Conservation (phyloP, 2,329 filamentous ascomycete genomes). For the Diaporthe capsici region DNA sequence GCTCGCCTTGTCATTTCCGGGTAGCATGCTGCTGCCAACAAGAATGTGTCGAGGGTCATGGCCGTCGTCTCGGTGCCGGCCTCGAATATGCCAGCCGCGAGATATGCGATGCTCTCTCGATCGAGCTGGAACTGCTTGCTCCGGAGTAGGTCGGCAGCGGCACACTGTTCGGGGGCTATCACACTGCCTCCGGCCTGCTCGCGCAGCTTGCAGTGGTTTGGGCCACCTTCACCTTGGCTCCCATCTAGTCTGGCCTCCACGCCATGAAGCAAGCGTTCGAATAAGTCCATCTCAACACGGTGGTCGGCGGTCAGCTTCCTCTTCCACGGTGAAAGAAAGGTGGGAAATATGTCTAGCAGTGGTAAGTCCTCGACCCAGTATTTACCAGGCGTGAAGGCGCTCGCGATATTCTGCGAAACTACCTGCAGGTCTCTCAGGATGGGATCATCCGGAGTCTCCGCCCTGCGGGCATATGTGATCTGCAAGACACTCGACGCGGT, state of each 20-base stretch:
- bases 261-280: slow-evolving; percentile 21
- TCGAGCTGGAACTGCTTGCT: not conserved
- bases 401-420: slow-evolving; percentile 35
- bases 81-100: slow-evolving; percentile 40
- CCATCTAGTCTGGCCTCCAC: not conserved
- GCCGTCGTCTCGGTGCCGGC: slow-evolving; percentile 41
- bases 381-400: slow-evolving; percentile 35
- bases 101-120: slow-evolving; percentile 33
- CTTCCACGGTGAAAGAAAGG: slow-evolving; percentile 35
- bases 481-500: slow-evolving; percentile 41
- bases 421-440: slow-evolving; percentile 22
- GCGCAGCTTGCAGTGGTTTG: not conserved
- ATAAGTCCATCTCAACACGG: slow-evolving; percentile 28
- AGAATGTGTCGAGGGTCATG: slow-evolving; percentile 39
- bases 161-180: slow-evolving; percentile 28
- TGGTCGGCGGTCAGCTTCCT: slow-evolving; percentile 34
- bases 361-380: slow-evolving; percentile 38
- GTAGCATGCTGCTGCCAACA: slow-evolving; percentile 37
- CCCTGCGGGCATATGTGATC: slow-evolving; percentile 38
- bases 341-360: slow-evolving; percentile 28
- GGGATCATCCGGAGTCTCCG: slow-evolving; percentile 23
- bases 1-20: slow-evolving; percentile 7
- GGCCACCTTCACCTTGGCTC: too few relatives aligned
- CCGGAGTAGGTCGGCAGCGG: slow-evolving; percentile 35
- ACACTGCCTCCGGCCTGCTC: not conserved